Percentiles rank a stretch among this genome's conserved stretches.
Evolutionary conservation across 2,329 filamentous ascomycete genomes (phyloP).

Genomic region (Beauveria australis): DNA sequence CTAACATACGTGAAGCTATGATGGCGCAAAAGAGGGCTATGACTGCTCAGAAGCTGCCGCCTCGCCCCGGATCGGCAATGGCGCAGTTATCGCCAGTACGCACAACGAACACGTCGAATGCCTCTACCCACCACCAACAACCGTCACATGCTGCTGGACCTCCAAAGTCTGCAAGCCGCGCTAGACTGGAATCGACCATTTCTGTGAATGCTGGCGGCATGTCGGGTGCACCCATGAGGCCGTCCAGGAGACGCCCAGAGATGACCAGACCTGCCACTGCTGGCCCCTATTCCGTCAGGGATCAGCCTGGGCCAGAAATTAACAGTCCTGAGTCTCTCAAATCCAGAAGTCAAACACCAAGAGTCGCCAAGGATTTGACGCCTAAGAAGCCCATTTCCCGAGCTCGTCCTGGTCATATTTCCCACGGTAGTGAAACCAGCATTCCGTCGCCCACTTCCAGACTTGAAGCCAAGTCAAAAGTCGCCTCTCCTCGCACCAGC

Average conservation of each 20-base stretch:
- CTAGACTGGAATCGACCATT: slow-evolving; percentile 35
- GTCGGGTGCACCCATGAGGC: slow-evolving; percentile 56
- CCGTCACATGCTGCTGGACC: slow-evolving; percentile 18
- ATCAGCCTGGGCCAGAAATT: slow-evolving; percentile 30
- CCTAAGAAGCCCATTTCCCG: slow-evolving; percentile 42
- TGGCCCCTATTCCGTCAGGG: slow-evolving; percentile 55
- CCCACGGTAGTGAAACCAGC: slow-evolving; percentile 44
- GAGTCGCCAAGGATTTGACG: slow-evolving; percentile 40
- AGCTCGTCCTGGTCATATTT: slow-evolving; percentile 37
- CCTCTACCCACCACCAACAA: slow-evolving; percentile 21
- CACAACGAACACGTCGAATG: slow-evolving; percentile 23
- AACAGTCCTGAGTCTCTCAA: slow-evolving; percentile 39
- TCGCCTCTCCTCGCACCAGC: slow-evolving; percentile 11
- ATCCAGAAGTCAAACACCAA: slow-evolving; percentile 41
- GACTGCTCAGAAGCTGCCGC: slow-evolving; percentile 43
- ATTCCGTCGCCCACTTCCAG: slow-evolving; percentile 35
- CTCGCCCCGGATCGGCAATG: slow-evolving; percentile 57
- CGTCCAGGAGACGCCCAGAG: slow-evolving; percentile 49
- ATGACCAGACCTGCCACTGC: slow-evolving; percentile 55
- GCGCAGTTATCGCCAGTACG: slow-evolving; percentile 48
- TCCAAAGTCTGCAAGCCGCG: slow-evolving; percentile 28
- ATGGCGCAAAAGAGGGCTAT: slow-evolving; percentile 68
- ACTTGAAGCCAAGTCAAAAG: neutral
- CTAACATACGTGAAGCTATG: slow-evolving; percentile 74
- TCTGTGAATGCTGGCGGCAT: slow-evolving; percentile 46